Conservation (phyloP, 2,329 filamentous ascomycete species). For the Venturia oleaginea region DNA sequence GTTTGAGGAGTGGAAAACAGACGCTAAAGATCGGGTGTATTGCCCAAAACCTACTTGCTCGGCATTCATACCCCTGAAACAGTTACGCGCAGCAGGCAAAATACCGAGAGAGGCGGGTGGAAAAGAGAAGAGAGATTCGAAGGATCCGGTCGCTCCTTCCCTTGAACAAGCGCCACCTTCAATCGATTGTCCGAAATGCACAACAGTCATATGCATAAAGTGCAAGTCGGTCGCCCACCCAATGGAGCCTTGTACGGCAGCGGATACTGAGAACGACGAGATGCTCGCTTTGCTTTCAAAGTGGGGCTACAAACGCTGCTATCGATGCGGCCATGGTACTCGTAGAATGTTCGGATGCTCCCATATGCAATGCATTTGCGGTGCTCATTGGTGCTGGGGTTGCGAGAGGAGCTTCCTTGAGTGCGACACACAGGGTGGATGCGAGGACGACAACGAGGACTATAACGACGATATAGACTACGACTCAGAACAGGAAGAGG, state of each 20-base stretch:
- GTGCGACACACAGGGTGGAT: background rate
- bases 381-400: conserved; percentile 10
- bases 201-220: background rate
- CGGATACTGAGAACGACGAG: background rate
- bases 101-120: background rate
- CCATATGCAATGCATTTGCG: conserved; percentile 11
- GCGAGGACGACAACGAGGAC: conserved; percentile 3
- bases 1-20: conserved; percentile 8
- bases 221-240: conserved; percentile 1
- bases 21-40: conserved; percentile 8
- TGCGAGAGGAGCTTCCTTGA: conserved; percentile 2
- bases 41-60: conserved; percentile 1
- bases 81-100: background rate
- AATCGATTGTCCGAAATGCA: background rate
- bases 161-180: background rate
- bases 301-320: conserved; percentile 10
- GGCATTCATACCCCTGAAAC: conserved; percentile 6
- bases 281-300: background rate
- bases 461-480: background rate
- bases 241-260: background rate
- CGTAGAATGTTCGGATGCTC: conserved; percentile 9
- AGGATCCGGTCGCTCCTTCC: background rate
- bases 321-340: conserved; percentile 4
- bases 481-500: background rate
- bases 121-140: conserved; percentile 1